Percentiles rank a stretch among this genome's conserved stretches.
Conservation (phyloP, 2,329 filamentous ascomycete species). For the Hymenoscyphus infarciens region DNA sequence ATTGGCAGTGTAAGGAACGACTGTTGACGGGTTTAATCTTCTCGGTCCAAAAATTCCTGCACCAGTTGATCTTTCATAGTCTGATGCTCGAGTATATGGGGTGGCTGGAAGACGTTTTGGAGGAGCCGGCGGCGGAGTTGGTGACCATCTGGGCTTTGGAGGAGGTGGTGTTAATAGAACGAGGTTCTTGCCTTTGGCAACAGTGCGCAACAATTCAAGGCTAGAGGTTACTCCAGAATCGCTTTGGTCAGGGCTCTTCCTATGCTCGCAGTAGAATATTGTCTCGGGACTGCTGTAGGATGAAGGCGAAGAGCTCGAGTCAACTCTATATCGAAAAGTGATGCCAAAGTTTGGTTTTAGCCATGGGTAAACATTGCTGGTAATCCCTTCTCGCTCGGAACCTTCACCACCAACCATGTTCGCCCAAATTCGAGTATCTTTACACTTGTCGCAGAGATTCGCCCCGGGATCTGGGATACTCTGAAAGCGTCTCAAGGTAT, state of each 20-base stretch:
- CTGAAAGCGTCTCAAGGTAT: constrained; percentile 4
- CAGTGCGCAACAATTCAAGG: neutral
- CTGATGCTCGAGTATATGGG: neutral
- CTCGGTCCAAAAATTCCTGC: neutral
- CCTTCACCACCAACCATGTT: constrained; percentile 17
- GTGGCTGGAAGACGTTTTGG: neutral
- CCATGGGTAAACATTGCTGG: constrained; percentile 14
- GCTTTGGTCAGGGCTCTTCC: neutral
- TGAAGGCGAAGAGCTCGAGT: neutral
- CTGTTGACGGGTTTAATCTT: neutral
- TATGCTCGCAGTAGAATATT: neutral
- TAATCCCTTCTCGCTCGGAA: neutral
- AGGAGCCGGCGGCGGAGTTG: neutral
- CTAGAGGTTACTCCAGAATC: neutral
- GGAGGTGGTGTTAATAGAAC: neutral
- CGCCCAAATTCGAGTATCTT: constrained; percentile 15
- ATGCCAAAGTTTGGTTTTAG: constrained; percentile 18
- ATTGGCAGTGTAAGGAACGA: neutral
- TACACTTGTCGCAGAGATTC: neutral
- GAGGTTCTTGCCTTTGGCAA: neutral
- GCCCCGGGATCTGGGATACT: constrained; percentile 2
- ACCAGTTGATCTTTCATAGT: neutral
- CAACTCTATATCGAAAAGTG: constrained; percentile 15
- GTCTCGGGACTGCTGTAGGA: neutral
- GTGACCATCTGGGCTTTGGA: neutral